These are phyloP conservation scores for Leptographium procerum DNA, from an alignment of 2,329 filamentous ascomycete species.

Conservation along the genomic window DNA sequence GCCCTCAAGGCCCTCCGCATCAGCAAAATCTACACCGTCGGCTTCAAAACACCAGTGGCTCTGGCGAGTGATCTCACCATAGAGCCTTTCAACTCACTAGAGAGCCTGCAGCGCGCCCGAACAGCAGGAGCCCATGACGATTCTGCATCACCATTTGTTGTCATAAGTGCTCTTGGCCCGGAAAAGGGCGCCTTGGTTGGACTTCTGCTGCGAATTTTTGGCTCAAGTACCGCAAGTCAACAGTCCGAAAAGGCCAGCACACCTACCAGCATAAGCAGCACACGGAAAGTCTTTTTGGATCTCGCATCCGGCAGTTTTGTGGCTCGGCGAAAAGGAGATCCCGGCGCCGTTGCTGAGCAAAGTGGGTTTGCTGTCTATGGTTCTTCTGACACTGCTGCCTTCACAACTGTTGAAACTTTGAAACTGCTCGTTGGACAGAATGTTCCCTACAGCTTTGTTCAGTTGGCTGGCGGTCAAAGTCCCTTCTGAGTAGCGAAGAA, in stretches of 20 bases:
- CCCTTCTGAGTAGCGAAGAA: constrained; percentile 39
- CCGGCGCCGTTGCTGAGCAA: constrained; percentile 56
- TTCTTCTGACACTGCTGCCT: constrained; percentile 68
- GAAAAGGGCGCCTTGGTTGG: constrained; percentile 71
- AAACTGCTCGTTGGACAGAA: constrained; percentile 74
- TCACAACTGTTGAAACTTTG: constrained; percentile 73
- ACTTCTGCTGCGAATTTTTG: constrained; percentile 64
- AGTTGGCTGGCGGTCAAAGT: constrained; percentile 50
- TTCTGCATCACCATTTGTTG: constrained; percentile 59
- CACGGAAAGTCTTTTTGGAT: constrained; percentile 67
- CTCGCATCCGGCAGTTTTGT: constrained; percentile 41
- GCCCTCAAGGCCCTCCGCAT: constrained; percentile 66
- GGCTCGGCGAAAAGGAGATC: constrained; percentile 52
- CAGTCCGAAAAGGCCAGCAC: constrained; percentile 17
- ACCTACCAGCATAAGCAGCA: constrained; percentile 17
- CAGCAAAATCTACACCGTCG: constrained; percentile 72
- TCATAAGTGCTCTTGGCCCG: constrained; percentile 66
- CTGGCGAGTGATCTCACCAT: constrained; percentile 58
- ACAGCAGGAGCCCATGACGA: constrained; percentile 26
- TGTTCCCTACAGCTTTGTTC: constrained; percentile 77
- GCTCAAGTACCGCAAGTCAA: constrained; percentile 28
- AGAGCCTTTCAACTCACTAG: constrained; percentile 69
- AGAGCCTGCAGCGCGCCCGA: constrained; percentile 44
- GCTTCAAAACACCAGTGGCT: constrained; percentile 54
- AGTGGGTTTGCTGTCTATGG: constrained; percentile 73